These are phyloP conservation scores for Globisporangium solare DNA, from an alignment of 352 stramenopile genomes.

Conservation along the genomic window DNA sequence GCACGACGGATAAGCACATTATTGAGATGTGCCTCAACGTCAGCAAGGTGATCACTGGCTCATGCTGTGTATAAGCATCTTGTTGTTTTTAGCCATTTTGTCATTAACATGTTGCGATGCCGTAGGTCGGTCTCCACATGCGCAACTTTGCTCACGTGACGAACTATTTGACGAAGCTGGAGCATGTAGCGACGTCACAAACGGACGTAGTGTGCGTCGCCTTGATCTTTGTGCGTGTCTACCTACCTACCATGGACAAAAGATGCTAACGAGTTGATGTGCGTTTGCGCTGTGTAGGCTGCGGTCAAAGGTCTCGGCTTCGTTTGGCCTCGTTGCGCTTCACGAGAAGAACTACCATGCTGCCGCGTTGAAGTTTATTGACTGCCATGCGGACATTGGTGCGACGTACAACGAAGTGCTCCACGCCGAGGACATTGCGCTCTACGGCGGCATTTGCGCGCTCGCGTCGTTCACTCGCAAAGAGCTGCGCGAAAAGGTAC, in stretches of 20 bases:
- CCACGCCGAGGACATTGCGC: constrained; percentile 81
- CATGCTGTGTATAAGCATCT: too few species aligned
- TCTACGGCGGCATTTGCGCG: constrained; percentile 84
- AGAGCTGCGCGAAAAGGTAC: constrained; percentile 72
- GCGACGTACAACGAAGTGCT: constrained; percentile 80
- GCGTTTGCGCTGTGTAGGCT: constrained; percentile 33
- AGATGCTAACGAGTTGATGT: background rate
- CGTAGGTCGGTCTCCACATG: constrained; percentile 75
- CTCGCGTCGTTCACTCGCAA: constrained; percentile 81
- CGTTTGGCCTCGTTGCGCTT: constrained; percentile 75
- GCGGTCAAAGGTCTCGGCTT: constrained; percentile 77
- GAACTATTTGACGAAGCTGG: constrained; percentile 86
- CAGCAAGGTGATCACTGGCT: constrained; percentile 57
- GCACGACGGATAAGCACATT: constrained; percentile 88
- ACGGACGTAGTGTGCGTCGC: constrained; percentile 57
- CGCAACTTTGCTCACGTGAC: constrained; percentile 80
- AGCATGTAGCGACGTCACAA: constrained; percentile 68
- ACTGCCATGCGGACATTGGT: constrained; percentile 77
- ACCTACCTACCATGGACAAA: too few species aligned
- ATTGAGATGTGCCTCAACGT: constrained; percentile 89
- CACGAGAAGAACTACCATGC: constrained; percentile 78
- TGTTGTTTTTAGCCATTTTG: background rate
- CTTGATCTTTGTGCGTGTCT: constrained; percentile 2
- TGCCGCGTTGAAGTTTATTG: constrained; percentile 76
- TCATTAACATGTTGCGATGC: constrained; percentile 1